Conservation (phyloP, 306 rosid species). For the Medicago lupulina region DNA sequence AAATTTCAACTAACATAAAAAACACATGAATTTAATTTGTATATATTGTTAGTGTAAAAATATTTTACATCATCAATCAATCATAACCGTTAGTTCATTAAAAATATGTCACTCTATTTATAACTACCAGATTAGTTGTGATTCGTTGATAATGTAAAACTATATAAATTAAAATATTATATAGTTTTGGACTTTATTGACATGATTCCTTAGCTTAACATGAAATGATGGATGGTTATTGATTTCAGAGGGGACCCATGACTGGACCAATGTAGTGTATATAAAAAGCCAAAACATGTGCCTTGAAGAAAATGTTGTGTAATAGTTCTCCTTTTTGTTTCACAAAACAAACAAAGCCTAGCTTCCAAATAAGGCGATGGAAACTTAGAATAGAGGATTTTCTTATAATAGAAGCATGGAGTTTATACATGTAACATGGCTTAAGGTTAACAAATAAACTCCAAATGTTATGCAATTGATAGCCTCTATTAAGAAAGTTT, state of each 20-base stretch:
- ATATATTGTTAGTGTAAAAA: too few species aligned
- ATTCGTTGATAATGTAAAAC: too few species aligned
- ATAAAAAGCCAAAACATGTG: slow-evolving; percentile 44
- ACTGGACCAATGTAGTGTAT: slow-evolving; percentile 38
- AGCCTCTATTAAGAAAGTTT: not conserved
- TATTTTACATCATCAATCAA: too few species aligned
- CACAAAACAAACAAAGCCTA: not conserved
- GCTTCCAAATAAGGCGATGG: slow-evolving; percentile 35
- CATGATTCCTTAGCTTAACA: slow-evolving; percentile 34
- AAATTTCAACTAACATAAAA: too few species aligned
- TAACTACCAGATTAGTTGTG: too few species aligned
- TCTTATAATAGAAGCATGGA: slow-evolving; percentile 26
- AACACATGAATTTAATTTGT: too few species aligned
- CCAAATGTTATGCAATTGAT: slow-evolving; percentile 8
- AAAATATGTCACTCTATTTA: too few species aligned
- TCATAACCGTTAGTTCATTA: too few species aligned
- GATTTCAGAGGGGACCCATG: slow-evolving; percentile 24
- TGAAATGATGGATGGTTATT: slow-evolving; percentile 41
- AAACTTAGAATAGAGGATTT: slow-evolving; percentile 5
- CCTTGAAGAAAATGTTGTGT: slow-evolving; percentile 33
- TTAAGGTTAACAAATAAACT: slow-evolving; percentile 18
- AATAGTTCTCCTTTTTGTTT: slow-evolving; percentile 12
- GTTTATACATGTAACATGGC: not conserved
- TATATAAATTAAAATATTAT: not conserved
- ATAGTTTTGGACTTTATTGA: slow-evolving; percentile 39